Evolutionary conservation across 805 yeast species (phyloP), one percentile per base, ranked within the genome.

Genomic region (Pichia paraexigua): DNA sequence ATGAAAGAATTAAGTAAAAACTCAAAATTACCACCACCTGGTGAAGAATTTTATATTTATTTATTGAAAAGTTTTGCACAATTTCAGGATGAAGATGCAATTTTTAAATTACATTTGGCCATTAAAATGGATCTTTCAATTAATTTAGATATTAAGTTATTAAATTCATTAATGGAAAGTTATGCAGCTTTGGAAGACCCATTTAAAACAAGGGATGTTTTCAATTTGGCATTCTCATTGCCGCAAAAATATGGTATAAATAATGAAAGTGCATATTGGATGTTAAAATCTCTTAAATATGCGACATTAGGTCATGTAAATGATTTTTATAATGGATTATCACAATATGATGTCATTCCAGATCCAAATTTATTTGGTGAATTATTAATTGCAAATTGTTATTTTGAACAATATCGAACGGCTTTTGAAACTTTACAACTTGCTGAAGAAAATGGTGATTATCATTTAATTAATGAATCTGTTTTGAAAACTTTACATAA

Each of bases 371-470:
- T 82, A 35, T 76, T 75, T 60, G 74, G 73, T 41, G 88, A 84
- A 62, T 82, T 78, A 58, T 64, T 87, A 35, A 77, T 84, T 51
- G 87, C 89, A 0, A 82, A 85, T 62, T 83, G 86, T 53, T 83
- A 82, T 57, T 80, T 81, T 60, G 89, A 85, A 10, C 68, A 74
- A 45, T 75, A 73, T 40, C 74, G 74, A 11, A 74, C 77, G 3
- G 94, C 94, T 0, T 65, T 82, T 8, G 68, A 69, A 18, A 63
- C 80, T 27, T 72, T 79, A 4, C 69, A 71, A 21, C 71, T 70
- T 28, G 74, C 81, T 63, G 72, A 68, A 30, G 76, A 76, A 37
- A 71, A 73, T 54, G 80, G 76, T 41, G 69, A 65, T 25, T 63
- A 78, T 6, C 53, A 54, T 20, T 66, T 67, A 39, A 63, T 80